Base-by-base conservation (phyloP, 441 rosid species). In the Kokia cookei region DNA sequence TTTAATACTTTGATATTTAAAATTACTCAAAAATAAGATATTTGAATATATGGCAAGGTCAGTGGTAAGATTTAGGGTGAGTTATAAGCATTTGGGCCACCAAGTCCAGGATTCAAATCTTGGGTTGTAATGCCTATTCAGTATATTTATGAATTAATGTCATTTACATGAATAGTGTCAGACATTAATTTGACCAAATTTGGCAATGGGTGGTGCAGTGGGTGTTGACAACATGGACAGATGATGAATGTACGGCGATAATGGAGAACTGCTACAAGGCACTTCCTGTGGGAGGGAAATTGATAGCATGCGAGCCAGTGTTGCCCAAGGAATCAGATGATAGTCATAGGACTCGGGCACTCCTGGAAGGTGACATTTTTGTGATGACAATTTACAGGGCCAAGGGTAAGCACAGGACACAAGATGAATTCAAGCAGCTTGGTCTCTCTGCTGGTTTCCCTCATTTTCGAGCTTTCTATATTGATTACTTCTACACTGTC, bases 281-380 rank as follows among this genome's bases (percentile, higher is more conserved):
- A 55, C 87, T 92, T 48, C 97, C 93, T 0, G 75, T 3, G 0
- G 97, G 95, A 40, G 98, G 97, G 35, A 94, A 90, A 75, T 73
- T 94, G 78, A 89, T 94, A 1, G 97, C 91, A 0, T 92, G 96
- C 3, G 98, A 92, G 80, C 95, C 96, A 0, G 91, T 94, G 74
- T 69, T 90, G 82, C 98, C 98, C 0, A 73, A 84, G 65, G 77
- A 86, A 69, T 82, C 95, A 0, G 91, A 92, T 42, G 87, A 88
- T 8, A 89, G 95, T 68, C 91, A 84, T 32, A 57, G 97, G 73
- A 92, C 93, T 1, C 85, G 93, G 1, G 91, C 98, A 15, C 50
- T 45, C 12, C 12, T 45, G 14, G 50, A 45, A 9, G 50, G 50
- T 45, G 50, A 45, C 50, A 45, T 45, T 12, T 45, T 45, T 45